Evolutionary conservation across 2,329 filamentous ascomycete species (phyloP), one percentile per base, ranked within the genome.

Genomic region (Aspergillus pseudoviridinutans): DNA sequence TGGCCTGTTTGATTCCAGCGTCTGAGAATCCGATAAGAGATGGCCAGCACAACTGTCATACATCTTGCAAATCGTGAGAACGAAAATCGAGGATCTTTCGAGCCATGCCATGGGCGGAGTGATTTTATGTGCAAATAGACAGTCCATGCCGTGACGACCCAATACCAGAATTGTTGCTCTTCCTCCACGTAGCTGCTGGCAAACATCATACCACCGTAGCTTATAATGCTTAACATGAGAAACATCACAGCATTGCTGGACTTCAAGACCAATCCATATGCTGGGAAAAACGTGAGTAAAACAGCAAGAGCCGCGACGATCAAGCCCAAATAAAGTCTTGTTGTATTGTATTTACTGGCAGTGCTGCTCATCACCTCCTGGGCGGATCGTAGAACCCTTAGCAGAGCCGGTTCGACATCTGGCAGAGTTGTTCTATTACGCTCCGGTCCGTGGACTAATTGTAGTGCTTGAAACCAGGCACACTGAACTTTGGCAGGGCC

Each of bases 81-180:
- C 38, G 61, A 52, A 49, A 22, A 35, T 3, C 14, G 24, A 27
- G 47, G 17, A 9, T 22, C 55, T 35, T 25, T 32, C 41, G 47
- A 41, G 20, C 29, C 49, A 49, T n/a, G 25, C 27, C 29, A 53
- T 54, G 46, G 56, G 14, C 8, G 44, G 50, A 25, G 69, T 59
- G 68, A 70, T 62, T 62, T 74, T 42, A 78, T 61, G 63, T 80
- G 78, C 12, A 86, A 71, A 57, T 78, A 78, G 56, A 79, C 71
- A 49, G 80, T 74, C 74, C 76, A 79, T 29, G 71, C 76, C 20
- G 72, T 72, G 0, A 88, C 84, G 1, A 85, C 76, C 92, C 93
- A 97, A 75, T 99, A 97, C 94, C 94, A 99, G 71, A 96, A 97
- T 64, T 97, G 91, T 51, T 99, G 94, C 73, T 99, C 94, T 76